Evolutionary conservation across 768 basidiomycete genomes (phyloP).

Genomic region (Gautieria morchelliformis): DNA sequence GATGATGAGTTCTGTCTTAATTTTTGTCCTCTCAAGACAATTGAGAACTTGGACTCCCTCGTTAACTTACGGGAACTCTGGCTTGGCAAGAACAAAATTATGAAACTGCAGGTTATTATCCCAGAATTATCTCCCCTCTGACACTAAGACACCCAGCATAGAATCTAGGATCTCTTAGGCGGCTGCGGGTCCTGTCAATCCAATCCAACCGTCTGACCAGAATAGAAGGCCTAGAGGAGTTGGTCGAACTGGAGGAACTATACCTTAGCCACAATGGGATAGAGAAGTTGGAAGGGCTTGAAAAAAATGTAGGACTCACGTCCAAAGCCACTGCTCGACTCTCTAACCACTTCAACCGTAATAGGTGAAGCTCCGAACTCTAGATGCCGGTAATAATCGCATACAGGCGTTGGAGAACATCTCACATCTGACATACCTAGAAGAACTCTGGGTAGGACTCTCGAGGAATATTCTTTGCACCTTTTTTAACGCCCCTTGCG

Average conservation of each 20-base stretch:
- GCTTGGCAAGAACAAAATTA: conserved; percentile 97
- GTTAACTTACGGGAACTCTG: conserved; percentile 86
- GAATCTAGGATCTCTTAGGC: conserved; percentile 62
- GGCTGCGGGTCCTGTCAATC: conserved; percentile 77
- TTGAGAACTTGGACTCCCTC: conserved; percentile 75
- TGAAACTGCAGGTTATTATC: conserved; percentile 61
- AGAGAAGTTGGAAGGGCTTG: conserved; percentile 71
- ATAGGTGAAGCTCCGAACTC: conserved; percentile 61
- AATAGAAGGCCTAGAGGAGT: conserved; percentile 68
- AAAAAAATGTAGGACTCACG: conserved; percentile 54
- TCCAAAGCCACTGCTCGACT: neutral
- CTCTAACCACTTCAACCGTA: neutral
- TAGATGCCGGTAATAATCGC: conserved; percentile 85
- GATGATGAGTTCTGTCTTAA: neutral
- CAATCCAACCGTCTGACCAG: conserved; percentile 91
- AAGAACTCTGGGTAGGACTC: conserved; percentile 83
- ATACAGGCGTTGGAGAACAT: conserved; percentile 73
- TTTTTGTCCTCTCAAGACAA: conserved; percentile 41
- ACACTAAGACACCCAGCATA: conserved; percentile 20
- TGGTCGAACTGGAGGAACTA: conserved; percentile 74
- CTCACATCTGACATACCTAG: conserved; percentile 63
- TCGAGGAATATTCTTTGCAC: neutral
- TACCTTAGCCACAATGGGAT: conserved; percentile 95
- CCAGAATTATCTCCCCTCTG: neutral
- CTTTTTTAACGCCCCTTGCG: neutral